phyloP scores from a whole-genome alignment of 805 yeast species.

The Teunomyces aglyptinius region DNA sequence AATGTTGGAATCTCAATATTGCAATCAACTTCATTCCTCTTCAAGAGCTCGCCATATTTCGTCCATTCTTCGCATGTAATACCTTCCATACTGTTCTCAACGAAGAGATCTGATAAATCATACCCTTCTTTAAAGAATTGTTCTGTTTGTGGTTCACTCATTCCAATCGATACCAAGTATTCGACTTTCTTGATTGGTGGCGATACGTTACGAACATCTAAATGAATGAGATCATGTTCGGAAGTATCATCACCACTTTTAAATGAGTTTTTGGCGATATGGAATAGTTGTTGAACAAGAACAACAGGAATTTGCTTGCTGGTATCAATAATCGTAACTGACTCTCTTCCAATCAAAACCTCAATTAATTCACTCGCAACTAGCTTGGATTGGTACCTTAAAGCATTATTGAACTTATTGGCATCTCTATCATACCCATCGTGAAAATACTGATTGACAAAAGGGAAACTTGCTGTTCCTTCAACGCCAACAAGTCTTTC shows the following conservation, averaged over 20 bases:
- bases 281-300: neutral
- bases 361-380: neutral
- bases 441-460: neutral
- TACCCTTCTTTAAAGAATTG: neutral
- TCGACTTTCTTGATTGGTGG: neutral
- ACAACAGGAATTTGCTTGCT: neutral
- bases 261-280: neutral
- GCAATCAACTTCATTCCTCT: too few relatives aligned
- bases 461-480: neutral
- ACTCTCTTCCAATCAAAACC: neutral
- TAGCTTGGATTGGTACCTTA: neutral
- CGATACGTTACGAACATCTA: neutral
- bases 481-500: slow-evolving; percentile 43
- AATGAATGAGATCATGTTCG: neutral
- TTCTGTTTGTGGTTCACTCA: neutral
- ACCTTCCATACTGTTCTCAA: neutral
- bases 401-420: neutral
- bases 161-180: neutral
- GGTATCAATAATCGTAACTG: neutral
- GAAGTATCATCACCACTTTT: neutral
- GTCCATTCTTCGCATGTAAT: too few relatives aligned
- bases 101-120: neutral
- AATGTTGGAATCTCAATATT: too few relatives aligned
- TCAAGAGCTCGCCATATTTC: neutral
- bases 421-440: neutral